Evolutionary conservation across 768 basidiomycete genomes (phyloP), one percentile per base, ranked within the genome.

Genomic region (Neoboletus subvelutipes): DNA sequence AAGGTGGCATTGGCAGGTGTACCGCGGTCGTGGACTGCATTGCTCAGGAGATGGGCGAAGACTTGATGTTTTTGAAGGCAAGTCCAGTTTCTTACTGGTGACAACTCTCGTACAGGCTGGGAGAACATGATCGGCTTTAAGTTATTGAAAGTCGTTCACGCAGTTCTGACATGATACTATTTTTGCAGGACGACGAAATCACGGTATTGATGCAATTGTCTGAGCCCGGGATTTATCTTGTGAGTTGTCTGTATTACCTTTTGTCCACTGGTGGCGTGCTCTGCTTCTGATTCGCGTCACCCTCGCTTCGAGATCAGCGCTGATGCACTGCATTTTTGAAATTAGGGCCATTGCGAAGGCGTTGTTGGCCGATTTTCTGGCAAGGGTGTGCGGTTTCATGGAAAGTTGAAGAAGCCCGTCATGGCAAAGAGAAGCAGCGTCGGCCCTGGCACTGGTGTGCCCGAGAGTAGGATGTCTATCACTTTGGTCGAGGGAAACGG

Each of bases 31-130:
- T 80, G 52, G 91, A 94, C 69, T 91, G 88, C 64, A 81, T 90
- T 20, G 90, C 90, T 2, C 83, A 90, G 68, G 78, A 79, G 39
- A 69, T 80, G 12, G 86, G 86, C 24, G 69, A 70, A 11, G 92
- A 94, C 71, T 78, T 94, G 45, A 94, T 94, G 92, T 93, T 94
- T 69, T 71, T 94, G 48, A 86, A 88, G 81, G 90, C 85, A 54
- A 47, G 81, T 66, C 17, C 33, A 1, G 7, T 52, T 31, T 53
- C 53, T 34, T 18, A 22, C n/a, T 29, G 24, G 22, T n/a, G 37
- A 18, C 13, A 6, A 22, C 18, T 24, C 17, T 54, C 52, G 28
- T 29, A 13, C 20, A 13, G 7, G 10, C 22, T 33, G 31, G 22
- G 37, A 8, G 20, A 8, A 18, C 29, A 4, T 12, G 31, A 7